phyloP scores from a whole-genome alignment of 306 rosid genomes.

The Cucurbita maxima region DNA sequence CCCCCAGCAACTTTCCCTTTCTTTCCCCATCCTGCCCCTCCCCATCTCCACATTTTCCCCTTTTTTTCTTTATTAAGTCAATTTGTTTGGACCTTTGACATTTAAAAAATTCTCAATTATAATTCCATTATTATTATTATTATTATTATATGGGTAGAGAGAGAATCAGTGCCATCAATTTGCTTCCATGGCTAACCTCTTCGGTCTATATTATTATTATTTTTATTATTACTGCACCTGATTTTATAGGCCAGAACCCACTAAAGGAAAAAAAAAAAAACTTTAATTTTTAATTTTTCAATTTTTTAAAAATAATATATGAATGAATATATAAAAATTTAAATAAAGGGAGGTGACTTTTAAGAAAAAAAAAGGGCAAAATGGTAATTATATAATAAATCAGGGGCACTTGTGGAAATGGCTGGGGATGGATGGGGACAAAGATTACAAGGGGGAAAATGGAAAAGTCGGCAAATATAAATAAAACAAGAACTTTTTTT shows the following conservation, averaged over 20 bases:
- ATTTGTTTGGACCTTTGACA: background rate
- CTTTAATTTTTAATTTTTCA: no score
- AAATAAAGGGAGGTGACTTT: background rate
- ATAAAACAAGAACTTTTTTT: background rate
- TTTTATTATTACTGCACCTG: background rate
- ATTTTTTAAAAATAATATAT: background rate
- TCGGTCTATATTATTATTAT: background rate
- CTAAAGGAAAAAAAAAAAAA: background rate
- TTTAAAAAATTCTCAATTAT: background rate
- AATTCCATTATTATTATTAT: background rate
- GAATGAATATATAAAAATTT: background rate
- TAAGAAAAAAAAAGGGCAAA: background rate
- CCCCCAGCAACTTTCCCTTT: background rate
- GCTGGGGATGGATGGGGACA: background rate
- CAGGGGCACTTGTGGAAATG: background rate
- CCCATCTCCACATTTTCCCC: background rate
- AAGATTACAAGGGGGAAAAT: background rate
- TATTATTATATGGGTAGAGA: background rate
- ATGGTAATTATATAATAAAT: background rate
- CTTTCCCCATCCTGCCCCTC: background rate
- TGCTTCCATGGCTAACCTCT: background rate
- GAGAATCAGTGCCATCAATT: background rate
- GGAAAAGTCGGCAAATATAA: constrained; percentile 1
- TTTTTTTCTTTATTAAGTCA: background rate
- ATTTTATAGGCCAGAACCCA: background rate